Conservation (phyloP, 345 rosid genomes). For the Anacardium occidentale region DNA sequence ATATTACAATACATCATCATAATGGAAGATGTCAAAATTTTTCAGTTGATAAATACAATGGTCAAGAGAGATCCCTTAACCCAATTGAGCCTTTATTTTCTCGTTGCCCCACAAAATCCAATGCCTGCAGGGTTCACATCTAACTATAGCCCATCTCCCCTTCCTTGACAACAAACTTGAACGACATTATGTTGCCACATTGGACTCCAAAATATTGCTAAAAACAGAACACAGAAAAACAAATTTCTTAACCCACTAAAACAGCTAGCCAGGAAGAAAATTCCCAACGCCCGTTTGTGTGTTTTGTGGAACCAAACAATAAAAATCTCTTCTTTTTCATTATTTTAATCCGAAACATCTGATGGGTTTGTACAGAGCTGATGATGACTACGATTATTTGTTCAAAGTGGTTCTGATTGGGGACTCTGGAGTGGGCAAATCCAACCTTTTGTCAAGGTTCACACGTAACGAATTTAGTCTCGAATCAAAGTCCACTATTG, state of each 20-base stretch:
- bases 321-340: neutral
- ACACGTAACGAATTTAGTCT: constrained; percentile 77
- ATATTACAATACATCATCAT: no score
- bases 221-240: neutral
- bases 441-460: constrained; percentile 70
- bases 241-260: neutral
- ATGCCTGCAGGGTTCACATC: no score
- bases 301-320: neutral
- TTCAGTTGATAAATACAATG: no score
- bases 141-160: neutral
- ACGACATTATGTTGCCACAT: neutral
- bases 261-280: neutral
- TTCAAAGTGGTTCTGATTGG: constrained; percentile 82
- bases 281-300: neutral
- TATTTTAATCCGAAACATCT: neutral
- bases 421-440: constrained; percentile 82
- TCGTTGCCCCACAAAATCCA: no score
- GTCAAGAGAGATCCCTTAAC: no score
- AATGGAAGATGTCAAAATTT: no score
- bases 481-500: constrained; percentile 83
- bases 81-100: no score
- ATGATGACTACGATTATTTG: constrained; percentile 68
- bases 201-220: neutral
- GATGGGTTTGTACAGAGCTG: constrained; percentile 59
- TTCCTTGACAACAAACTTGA: neutral